These are phyloP conservation scores for Neurospora sp. DNA, from an alignment of 495 filamentous ascomycete genomes.

Conservation along the genomic window DNA sequence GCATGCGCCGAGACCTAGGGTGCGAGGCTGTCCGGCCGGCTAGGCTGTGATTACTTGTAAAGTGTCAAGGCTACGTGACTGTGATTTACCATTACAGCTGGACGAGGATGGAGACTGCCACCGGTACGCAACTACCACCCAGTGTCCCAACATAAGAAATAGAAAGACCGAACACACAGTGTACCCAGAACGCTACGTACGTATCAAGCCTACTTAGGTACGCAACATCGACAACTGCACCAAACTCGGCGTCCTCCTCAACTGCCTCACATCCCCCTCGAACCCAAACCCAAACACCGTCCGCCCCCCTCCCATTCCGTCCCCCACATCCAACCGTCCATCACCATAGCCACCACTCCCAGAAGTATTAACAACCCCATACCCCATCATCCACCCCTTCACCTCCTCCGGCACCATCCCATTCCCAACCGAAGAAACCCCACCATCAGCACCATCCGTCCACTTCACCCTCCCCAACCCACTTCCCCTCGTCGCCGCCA, in stretches of 20 bases:
- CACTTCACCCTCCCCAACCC: constrained; percentile 21
- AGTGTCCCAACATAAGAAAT: not conserved
- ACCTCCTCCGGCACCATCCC: constrained; percentile 5
- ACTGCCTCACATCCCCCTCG: constrained; percentile 23
- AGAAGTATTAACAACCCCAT: constrained; percentile 18
- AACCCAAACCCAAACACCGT: constrained; percentile 25
- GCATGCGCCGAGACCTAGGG: not conserved
- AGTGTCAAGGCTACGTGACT: not conserved
- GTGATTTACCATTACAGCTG: not conserved
- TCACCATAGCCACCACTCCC: not conserved
- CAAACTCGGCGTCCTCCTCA: constrained; percentile 1
- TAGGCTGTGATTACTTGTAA: not conserved
- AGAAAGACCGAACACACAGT: not conserved
- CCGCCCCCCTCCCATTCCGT: constrained; percentile 8
- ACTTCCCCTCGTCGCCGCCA: constrained; percentile 27
- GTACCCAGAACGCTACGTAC: not conserved
- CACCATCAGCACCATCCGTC: constrained; percentile 4
- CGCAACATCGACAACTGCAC: not conserved
- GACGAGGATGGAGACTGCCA: not conserved
- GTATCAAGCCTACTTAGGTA: not conserved
- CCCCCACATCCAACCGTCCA: not conserved
- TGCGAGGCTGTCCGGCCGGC: not conserved
- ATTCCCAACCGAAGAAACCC: constrained; percentile 1
- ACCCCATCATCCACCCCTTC: constrained; percentile 19
- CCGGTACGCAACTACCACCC: not conserved